These are phyloP conservation scores for Skeletonema tropicum DNA, from an alignment of 108 stramenopile species.

Conservation along the genomic window DNA sequence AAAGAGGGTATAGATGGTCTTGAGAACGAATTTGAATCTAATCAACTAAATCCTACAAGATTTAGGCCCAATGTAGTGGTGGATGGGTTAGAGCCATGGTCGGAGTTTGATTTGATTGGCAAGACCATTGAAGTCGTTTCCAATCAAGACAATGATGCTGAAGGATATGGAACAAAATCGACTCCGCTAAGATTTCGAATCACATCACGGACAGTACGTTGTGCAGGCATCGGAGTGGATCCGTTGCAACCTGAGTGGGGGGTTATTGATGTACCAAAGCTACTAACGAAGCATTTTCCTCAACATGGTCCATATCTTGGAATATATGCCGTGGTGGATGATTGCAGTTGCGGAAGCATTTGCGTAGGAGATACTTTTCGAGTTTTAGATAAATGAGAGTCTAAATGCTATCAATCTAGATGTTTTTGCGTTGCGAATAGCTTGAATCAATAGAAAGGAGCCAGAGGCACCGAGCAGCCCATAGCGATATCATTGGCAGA, in stretches of 20 bases:
- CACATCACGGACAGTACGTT: slow-evolving; percentile 57
- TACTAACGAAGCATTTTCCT: slow-evolving; percentile 60
- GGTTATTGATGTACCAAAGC: slow-evolving; percentile 45
- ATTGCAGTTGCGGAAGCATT: slow-evolving; percentile 18
- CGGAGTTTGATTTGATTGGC: slow-evolving; percentile 67
- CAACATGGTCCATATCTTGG: slow-evolving; percentile 70
- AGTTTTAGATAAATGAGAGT: slow-evolving; percentile 7
- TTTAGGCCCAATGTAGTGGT: slow-evolving; percentile 72
- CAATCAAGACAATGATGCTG: not conserved
- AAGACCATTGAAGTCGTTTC: slow-evolving; percentile 34
- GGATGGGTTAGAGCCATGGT: slow-evolving; percentile 53
- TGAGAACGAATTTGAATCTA: not conserved
- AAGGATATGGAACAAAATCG: not conserved
- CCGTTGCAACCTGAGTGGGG: slow-evolving; percentile 31
- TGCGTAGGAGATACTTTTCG: slow-evolving; percentile 46
- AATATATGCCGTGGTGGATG: slow-evolving; percentile 62
- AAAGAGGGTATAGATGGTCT: not conserved
- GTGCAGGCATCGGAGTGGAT: slow-evolving; percentile 65
- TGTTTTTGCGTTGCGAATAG: not conserved
- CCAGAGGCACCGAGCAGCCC: not conserved
- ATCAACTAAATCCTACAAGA: slow-evolving; percentile 41
- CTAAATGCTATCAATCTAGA: not conserved
- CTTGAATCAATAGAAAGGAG: not conserved
- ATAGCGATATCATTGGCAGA: not conserved
- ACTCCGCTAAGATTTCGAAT: slow-evolving; percentile 31